Base-by-base conservation (phyloP, 768 basidiomycete genomes). In the Peribolospora baueri region DNA sequence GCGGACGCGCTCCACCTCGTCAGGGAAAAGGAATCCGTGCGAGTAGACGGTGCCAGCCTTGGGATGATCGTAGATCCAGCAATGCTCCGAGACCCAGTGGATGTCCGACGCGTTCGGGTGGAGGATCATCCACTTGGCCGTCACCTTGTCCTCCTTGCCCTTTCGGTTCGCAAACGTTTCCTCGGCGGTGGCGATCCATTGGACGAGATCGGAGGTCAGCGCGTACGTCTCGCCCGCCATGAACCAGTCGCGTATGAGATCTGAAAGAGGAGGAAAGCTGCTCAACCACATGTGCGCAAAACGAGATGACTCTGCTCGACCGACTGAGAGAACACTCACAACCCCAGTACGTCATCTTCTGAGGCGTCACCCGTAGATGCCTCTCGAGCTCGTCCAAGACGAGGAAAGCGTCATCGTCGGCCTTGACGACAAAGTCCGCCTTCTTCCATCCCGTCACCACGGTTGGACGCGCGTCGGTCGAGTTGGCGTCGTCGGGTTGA, bases 31-130 rank as follows among this genome's bases (percentile, higher is more conserved):
- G 71, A 84, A 97, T 0, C 91, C 91, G 68, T 93, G 91, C 5
- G 86, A 78, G 65, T 95, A 91, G 8, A 84, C 88, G 14, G 90
- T 93, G 50, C 84, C 82, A 11, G 84, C 79, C 51, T 86, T 80
- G 2, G 91, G 91, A 68, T 95, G 91, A 65, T 98, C 90, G 68
- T 98, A 95, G 60, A 98, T 85, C 84, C 86, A 91, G 68, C 91
- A 97, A 38, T 81, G 76, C 64, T 98, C 90, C 61, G 82, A 80
- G 41, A 75, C 74, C 90, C 91, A 97, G 48, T 85, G 76, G 46
- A 98, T 76, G 60, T 81, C 75, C 39, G 74, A 68, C 10, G 81
- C 61, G 45, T 63, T 57, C 3, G 90, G 88, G 69, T 93, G 90
- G 53, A 79, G 63, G 14, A 75, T 72, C 77, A 97, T 86, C 90